phyloP scores from a whole-genome alignment of 2,329 filamentous ascomycete species.

The Ceratocystis huliohia region DNA sequence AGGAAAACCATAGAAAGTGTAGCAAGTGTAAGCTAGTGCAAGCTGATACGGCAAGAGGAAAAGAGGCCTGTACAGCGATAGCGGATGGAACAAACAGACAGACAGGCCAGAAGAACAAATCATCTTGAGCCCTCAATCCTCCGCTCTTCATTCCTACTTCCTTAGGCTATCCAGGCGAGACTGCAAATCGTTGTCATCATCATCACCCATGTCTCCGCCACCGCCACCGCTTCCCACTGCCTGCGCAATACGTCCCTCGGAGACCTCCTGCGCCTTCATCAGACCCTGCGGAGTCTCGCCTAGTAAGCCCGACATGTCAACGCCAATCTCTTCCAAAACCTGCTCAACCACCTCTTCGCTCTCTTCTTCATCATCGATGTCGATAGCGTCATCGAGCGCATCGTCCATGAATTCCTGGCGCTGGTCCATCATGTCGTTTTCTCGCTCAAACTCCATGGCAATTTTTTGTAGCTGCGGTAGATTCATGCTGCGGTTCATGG shows the following conservation, averaged over 20 bases:
- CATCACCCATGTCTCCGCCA: constrained; percentile 31
- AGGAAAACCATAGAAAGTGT: too few species aligned
- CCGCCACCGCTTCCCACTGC: constrained; percentile 54
- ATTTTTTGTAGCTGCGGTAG: constrained; percentile 88
- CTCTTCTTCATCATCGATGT: constrained; percentile 80
- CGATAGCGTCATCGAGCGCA: constrained; percentile 92
- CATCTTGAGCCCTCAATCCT: neutral
- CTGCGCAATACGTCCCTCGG: constrained; percentile 72
- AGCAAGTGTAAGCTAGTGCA: too few species aligned
- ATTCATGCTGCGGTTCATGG: constrained; percentile 98
- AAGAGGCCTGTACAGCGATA: neutral
- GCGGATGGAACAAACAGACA: neutral
- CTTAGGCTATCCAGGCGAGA: constrained; percentile 81
- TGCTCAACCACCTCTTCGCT: constrained; percentile 95
- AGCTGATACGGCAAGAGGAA: too few species aligned
- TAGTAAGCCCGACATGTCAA: constrained; percentile 66
- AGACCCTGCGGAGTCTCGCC: constrained; percentile 82
- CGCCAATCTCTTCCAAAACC: constrained; percentile 89
- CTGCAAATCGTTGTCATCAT: constrained; percentile 91
- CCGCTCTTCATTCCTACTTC: constrained; percentile 30
- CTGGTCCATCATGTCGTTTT: constrained; percentile 99
- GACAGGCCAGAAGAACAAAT: neutral
- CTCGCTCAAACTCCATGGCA: constrained; percentile 96
- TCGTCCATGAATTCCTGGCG: constrained; percentile 99
- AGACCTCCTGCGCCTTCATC: constrained; percentile 43